Evolutionary conservation across 2,329 filamentous ascomycete genomes (phyloP).

Genomic region (Colletotrichum higginsianum): DNA sequence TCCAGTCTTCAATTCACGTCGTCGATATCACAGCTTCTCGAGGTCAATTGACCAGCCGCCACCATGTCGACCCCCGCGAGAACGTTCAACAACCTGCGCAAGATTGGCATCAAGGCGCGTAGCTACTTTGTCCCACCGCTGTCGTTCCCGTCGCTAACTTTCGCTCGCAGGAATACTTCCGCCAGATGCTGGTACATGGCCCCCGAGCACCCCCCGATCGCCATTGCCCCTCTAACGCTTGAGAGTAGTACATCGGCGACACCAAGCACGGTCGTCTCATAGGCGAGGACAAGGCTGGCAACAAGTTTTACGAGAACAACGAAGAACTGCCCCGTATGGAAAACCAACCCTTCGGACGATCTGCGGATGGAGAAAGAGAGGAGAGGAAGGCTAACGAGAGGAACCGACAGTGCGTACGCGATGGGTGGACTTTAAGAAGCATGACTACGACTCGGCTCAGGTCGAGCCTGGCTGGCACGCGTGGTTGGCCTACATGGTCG

Average conservation of each 20-base stretch:
- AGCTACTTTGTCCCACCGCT: neutral
- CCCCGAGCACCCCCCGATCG: conserved; percentile 42
- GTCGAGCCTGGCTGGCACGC: conserved; percentile 98
- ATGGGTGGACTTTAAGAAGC: conserved; percentile 97
- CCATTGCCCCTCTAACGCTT: conserved; percentile 36
- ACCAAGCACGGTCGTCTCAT: conserved; percentile 94
- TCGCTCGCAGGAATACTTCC: conserved; percentile 81
- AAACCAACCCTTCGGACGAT: neutral
- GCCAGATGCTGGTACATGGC: conserved; percentile 91
- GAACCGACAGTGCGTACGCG: conserved; percentile 83
- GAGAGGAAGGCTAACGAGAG: conserved; percentile 36
- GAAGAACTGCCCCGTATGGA: conserved; percentile 90
- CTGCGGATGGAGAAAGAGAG: conserved; percentile 21
- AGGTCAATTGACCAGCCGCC: conserved; percentile 55
- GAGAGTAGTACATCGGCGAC: conserved; percentile 78
- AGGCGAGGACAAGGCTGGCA: conserved; percentile 90
- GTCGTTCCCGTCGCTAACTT: conserved; percentile 36
- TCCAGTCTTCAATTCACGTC: conserved; percentile 38
- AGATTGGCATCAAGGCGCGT: conserved; percentile 87
- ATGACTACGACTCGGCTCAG: conserved; percentile 86
- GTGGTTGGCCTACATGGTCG: conserved; percentile 95
- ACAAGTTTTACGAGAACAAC: conserved; percentile 97
- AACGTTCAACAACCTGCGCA: conserved; percentile 89
- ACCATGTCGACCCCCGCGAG: conserved; percentile 92
- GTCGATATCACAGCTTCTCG: conserved; percentile 42